These are phyloP conservation scores for Pleurotus eryngii DNA, from an alignment of 768 basidiomycete genomes.

Conservation along the genomic window DNA sequence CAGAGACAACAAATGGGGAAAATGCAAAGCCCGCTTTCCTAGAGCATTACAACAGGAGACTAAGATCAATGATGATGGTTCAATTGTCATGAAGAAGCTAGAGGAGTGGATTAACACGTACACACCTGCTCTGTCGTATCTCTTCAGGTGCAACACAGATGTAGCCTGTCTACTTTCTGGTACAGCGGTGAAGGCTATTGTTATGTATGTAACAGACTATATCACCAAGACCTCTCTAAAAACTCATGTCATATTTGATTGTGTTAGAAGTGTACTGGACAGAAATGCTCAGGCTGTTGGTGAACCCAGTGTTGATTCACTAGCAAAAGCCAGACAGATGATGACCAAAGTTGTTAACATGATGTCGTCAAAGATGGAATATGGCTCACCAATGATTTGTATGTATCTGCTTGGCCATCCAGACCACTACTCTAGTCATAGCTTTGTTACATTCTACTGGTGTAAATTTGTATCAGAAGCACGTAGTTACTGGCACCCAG, in stretches of 20 bases:
- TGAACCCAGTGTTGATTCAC: not conserved
- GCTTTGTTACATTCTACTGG: slow-evolving; percentile 9
- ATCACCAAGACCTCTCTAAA: slow-evolving; percentile 26
- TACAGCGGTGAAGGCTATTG: slow-evolving; percentile 28
- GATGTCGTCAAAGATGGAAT: slow-evolving; percentile 24
- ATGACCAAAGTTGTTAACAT: slow-evolving; percentile 26
- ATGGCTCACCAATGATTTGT: slow-evolving; percentile 23
- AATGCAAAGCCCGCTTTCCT: slow-evolving; percentile 27
- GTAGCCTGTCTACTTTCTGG: slow-evolving; percentile 28
- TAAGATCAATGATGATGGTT: slow-evolving; percentile 21
- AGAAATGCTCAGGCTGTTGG: not conserved
- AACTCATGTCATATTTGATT: slow-evolving; percentile 23
- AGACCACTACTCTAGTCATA: slow-evolving; percentile 28
- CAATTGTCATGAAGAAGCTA: slow-evolving; percentile 20
- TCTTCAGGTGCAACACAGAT: slow-evolving; percentile 30
- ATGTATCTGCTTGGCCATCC: slow-evolving; percentile 13
- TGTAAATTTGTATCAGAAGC: slow-evolving; percentile 15
- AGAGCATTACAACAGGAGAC: slow-evolving; percentile 8
- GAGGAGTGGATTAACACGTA: slow-evolving; percentile 30
- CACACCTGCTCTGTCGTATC: slow-evolving; percentile 20
- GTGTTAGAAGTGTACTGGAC: slow-evolving; percentile 12
- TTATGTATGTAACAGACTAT: slow-evolving; percentile 31
- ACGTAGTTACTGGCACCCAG: slow-evolving; percentile 8
- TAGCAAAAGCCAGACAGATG: slow-evolving; percentile 17
- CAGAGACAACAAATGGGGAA: not conserved